phyloP scores from a whole-genome alignment of 2,329 filamentous ascomycete genomes.

The Fusarium agapanthi region DNA sequence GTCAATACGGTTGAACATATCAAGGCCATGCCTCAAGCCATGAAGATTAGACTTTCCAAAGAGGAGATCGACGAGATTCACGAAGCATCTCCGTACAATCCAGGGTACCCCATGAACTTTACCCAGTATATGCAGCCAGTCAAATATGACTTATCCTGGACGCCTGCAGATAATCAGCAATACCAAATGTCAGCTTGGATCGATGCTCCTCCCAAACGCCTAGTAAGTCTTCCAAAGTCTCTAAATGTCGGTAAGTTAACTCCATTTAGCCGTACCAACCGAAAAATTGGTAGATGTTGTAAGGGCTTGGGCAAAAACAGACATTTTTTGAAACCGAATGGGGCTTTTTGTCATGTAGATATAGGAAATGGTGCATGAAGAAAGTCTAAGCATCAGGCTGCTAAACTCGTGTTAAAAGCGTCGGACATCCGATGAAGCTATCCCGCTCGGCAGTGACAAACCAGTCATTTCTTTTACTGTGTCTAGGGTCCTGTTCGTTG shows the following conservation, averaged over 20 bases:
- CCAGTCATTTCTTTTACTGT: background rate
- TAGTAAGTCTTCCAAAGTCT: background rate
- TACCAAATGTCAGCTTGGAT: background rate
- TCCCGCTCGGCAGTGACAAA: background rate
- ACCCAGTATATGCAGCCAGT: background rate
- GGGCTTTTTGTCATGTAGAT: too few relatives aligned
- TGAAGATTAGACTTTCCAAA: constrained; percentile 1
- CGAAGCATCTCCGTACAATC: constrained; percentile 2
- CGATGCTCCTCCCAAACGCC: background rate
- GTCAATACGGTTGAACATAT: constrained; percentile 18
- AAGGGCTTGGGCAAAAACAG: background rate
- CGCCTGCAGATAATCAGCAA: background rate
- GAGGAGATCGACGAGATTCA: constrained; percentile 8
- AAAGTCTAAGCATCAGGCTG: accelerated
- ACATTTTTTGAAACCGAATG: background rate
- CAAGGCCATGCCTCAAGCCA: background rate
- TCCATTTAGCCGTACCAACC: background rate
- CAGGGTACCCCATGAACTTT: background rate
- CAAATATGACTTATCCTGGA: background rate
- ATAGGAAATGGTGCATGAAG: accelerated
- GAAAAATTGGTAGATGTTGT: accelerated
- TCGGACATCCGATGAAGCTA: background rate
- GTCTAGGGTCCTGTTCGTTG: background rate
- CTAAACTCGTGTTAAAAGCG: accelerated
- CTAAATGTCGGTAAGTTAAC: background rate